phyloP scores from a whole-genome alignment of 2,329 filamentous ascomycete genomes.

The Pseudopyricularia cyperi region DNA sequence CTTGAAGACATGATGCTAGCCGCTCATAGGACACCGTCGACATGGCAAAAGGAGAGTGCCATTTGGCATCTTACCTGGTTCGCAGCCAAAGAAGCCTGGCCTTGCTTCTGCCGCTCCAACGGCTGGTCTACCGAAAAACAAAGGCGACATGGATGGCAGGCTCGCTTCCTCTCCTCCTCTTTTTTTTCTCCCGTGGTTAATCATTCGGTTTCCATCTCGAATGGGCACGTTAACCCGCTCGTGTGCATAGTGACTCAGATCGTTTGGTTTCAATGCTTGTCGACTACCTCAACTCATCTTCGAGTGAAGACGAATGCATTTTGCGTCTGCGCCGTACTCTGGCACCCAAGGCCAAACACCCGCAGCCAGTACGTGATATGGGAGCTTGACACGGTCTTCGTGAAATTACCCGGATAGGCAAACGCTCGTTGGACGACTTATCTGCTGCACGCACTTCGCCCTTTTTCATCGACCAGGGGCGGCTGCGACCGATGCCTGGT shows the following conservation, averaged over 20 bases:
- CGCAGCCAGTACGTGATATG: no score
- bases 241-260: background rate
- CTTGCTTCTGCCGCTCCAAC: slow-evolving; percentile 1
- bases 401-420: background rate
- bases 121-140: background rate
- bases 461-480: background rate
- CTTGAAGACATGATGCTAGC: slow-evolving; percentile 11
- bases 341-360: no score
- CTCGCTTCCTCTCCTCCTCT: background rate
- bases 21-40: slow-evolving; percentile 21
- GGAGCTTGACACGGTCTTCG: background rate
- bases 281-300: background rate
- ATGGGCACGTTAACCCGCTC: background rate
- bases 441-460: background rate
- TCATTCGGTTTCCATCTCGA: background rate
- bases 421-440: background rate
- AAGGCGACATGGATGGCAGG: background rate
- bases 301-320: background rate
- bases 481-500: background rate
- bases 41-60: slow-evolving; percentile 22
- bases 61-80: background rate
- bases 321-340: background rate
- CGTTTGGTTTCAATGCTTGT: background rate
- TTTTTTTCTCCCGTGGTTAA: background rate
- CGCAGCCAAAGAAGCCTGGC: background rate